These are phyloP conservation scores for Penicillium sp. DNA, from an alignment of 2,329 filamentous ascomycete genomes.

Conservation along the genomic window DNA sequence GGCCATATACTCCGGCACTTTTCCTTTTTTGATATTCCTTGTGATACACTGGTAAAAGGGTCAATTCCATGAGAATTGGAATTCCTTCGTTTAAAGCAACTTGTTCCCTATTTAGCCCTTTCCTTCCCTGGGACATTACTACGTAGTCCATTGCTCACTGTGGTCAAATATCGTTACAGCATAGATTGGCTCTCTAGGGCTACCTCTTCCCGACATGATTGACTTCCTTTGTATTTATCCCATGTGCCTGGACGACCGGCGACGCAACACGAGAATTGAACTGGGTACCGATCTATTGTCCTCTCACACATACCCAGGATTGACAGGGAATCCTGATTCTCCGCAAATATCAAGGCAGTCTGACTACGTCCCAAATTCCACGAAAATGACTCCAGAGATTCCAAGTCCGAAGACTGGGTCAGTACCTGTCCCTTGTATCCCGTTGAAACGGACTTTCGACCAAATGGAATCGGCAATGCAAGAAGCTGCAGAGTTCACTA, in stretches of 20 bases:
- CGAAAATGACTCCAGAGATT: neutral
- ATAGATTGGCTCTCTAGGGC: neutral
- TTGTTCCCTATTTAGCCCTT: neutral
- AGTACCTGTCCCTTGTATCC: neutral
- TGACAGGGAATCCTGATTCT: neutral
- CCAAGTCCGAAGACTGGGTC: neutral
- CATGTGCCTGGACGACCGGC: neutral
- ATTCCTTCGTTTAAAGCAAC: too few relatives aligned
- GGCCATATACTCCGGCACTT: slow-evolving; percentile 2
- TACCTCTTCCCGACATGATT: neutral
- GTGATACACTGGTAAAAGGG: neutral
- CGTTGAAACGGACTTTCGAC: neutral
- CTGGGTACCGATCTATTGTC: neutral
- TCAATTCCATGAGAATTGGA: neutral
- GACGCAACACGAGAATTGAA: neutral
- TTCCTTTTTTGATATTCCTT: neutral
- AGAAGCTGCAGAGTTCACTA: neutral
- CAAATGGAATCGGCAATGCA: neutral
- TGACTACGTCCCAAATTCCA: neutral
- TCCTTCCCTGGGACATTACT: neutral
- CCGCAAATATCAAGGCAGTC: neutral
- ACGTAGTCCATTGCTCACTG: neutral
- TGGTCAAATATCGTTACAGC: neutral
- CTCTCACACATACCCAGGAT: neutral
- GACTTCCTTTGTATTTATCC: slow-evolving; percentile 1